Conservation (phyloP, 2,329 filamentous ascomycete species). For the Fusarium sp. region DNA sequence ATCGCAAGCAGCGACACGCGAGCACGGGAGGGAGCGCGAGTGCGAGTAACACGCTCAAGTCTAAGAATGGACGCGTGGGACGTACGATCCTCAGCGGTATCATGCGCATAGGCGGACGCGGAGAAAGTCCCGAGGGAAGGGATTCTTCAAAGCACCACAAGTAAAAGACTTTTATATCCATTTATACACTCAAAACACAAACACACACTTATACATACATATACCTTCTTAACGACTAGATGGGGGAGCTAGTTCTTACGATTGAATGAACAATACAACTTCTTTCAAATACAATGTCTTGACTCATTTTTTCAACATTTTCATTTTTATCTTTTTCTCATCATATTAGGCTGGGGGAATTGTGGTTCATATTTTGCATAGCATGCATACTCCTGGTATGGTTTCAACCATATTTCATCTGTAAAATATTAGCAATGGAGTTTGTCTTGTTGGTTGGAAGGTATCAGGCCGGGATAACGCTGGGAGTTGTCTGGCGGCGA, state of each 20-base stretch:
- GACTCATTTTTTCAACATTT: not conserved
- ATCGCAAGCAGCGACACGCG: constrained; percentile 47
- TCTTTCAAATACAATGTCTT: constrained; percentile 16
- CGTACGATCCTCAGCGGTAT: constrained; percentile 58
- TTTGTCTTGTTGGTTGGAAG: not conserved
- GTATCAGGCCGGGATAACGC: not conserved
- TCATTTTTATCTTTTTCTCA: not conserved
- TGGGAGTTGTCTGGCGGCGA: not conserved
- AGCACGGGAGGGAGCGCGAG: constrained; percentile 47
- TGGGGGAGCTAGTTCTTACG: constrained; percentile 28
- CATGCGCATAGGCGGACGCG: constrained; percentile 57
- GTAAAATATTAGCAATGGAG: not conserved
- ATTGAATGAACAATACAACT: constrained; percentile 38
- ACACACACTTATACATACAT: constrained; percentile 15
- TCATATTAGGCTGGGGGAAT: too few species aligned
- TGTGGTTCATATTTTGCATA: constrained; percentile 2
- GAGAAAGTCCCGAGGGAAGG: constrained; percentile 56
- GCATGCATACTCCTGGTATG: not conserved
- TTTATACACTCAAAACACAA: constrained; percentile 17
- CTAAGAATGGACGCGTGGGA: constrained; percentile 56
- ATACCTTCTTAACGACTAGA: constrained; percentile 30
- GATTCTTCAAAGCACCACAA: constrained; percentile 31
- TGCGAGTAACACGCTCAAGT: constrained; percentile 49
- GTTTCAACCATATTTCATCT: not conserved
- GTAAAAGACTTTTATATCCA: constrained; percentile 15